Percentiles rank a stretch among this genome's conserved stretches.
These are phyloP conservation scores for Thalia dealbata DNA, from an alignment of 176 grass and related monocot genomes.

Conservation along the genomic window DNA sequence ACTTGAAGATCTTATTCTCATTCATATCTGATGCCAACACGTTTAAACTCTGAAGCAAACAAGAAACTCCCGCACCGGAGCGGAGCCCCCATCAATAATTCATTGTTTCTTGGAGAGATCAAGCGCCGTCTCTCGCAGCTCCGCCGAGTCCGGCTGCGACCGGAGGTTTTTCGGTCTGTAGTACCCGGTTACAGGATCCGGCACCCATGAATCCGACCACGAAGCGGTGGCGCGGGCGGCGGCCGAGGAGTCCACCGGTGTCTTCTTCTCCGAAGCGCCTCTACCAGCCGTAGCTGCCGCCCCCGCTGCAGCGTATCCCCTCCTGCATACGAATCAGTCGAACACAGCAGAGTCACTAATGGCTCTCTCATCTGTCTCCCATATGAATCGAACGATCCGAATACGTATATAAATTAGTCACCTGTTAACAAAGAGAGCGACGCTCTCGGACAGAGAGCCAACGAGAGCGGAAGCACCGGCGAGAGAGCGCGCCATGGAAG, in stretches of 20 bases:
- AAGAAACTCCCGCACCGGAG: too few species aligned
- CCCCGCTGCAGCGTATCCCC: slow-evolving; percentile 9
- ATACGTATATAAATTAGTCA: background rate
- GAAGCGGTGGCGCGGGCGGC: background rate
- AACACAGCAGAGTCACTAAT: background rate
- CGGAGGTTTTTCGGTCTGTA: background rate
- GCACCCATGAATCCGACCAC: background rate
- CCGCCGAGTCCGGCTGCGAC: background rate
- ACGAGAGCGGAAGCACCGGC: background rate
- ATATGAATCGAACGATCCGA: too few species aligned
- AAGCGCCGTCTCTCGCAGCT: background rate
- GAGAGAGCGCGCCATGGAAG: slow-evolving; percentile 9
- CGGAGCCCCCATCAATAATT: background rate
- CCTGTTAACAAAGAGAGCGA: background rate
- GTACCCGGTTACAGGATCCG: slow-evolving; percentile 12
- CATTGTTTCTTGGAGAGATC: background rate
- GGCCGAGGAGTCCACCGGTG: background rate
- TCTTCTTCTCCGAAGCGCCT: background rate
- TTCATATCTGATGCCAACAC: too few species aligned
- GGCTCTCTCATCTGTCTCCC: background rate
- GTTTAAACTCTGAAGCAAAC: too few species aligned
- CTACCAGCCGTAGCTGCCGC: background rate
- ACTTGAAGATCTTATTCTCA: too few species aligned
- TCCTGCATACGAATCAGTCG: background rate
- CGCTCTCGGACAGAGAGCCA: background rate